These are phyloP conservation scores for Phyllosticta citrichinensis DNA, from an alignment of 2,329 filamentous ascomycete species.

Conservation along the genomic window DNA sequence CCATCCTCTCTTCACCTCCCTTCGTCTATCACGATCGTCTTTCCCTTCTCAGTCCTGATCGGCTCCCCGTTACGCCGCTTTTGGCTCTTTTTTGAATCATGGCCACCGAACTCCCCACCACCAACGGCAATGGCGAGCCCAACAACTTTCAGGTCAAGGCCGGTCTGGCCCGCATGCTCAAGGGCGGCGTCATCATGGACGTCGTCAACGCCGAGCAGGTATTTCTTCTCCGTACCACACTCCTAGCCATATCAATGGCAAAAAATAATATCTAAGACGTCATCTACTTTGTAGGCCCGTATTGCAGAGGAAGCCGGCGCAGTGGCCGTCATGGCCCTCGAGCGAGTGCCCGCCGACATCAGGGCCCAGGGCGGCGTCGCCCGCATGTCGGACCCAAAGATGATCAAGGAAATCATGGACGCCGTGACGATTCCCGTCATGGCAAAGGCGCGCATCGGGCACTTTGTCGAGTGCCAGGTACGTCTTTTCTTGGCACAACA, in stretches of 20 bases:
- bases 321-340: conserved; percentile 94
- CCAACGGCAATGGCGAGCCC: conserved; percentile 32
- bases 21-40: background rate
- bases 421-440: conserved; percentile 97
- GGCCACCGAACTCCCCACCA: conserved; percentile 39
- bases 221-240: conserved; percentile 11
- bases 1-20: background rate
- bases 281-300: conserved; percentile 52
- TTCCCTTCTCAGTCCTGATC: background rate
- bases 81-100: conserved; percentile 19
- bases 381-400: conserved; percentile 88
- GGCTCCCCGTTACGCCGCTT: background rate
- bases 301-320: conserved; percentile 97
- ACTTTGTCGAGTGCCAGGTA: conserved; percentile 92
- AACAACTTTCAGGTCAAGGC: conserved; percentile 81
- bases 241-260: background rate
- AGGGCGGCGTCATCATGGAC: conserved; percentile 99
- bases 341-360: conserved; percentile 95
- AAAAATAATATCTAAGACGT: background rate
- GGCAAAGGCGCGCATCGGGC: conserved; percentile 96
- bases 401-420: conserved; percentile 93
- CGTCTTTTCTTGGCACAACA: conserved; percentile 7
- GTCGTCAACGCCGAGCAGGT: conserved; percentile 83
- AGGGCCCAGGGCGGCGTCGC: conserved; percentile 84
- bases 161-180: conserved; percentile 93